These are phyloP conservation scores for Golubevia pallescens DNA, from an alignment of 1,284 basidiomycete species.

Conservation along the genomic window DNA sequence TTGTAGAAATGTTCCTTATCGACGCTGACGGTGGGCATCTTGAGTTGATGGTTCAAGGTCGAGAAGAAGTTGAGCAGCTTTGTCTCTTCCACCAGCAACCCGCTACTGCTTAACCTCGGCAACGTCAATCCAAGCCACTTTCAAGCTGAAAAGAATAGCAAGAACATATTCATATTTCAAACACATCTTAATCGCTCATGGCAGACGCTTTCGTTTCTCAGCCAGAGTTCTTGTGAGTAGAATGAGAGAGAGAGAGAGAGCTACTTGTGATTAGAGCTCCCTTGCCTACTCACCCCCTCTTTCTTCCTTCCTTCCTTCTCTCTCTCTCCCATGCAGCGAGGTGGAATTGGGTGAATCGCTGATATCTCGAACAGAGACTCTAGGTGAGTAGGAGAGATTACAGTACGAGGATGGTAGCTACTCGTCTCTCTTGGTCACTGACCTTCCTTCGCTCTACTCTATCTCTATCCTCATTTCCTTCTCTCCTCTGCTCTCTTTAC, in stretches of 20 bases:
- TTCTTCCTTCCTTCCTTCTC: neutral
- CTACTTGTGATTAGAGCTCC: neutral
- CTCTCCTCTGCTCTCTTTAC: too few species aligned
- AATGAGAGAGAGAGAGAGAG: neutral
- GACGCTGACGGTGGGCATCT: slow-evolving; percentile 79
- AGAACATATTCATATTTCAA: neutral
- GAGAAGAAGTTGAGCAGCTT: too few species aligned
- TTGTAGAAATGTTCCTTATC: slow-evolving; percentile 59
- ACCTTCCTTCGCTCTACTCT: neutral
- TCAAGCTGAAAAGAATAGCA: neutral
- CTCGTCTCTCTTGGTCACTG: neutral
- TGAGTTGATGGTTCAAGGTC: neutral
- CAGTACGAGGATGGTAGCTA: neutral
- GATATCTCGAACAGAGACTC: slow-evolving; percentile 53
- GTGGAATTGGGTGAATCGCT: slow-evolving; percentile 56
- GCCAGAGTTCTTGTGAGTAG: slow-evolving; percentile 56
- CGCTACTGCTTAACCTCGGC: neutral
- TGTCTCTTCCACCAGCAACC: too few species aligned
- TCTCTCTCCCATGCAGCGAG: slow-evolving; percentile 18
- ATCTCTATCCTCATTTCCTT: neutral
- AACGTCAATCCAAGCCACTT: neutral
- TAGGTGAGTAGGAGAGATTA: slow-evolving; percentile 19
- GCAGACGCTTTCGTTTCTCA: slow-evolving; percentile 55
- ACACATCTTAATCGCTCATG: too few species aligned
- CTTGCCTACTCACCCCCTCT: neutral